These are phyloP conservation scores for Vicia villosa DNA, from an alignment of 306 rosid species.

Conservation along the genomic window DNA sequence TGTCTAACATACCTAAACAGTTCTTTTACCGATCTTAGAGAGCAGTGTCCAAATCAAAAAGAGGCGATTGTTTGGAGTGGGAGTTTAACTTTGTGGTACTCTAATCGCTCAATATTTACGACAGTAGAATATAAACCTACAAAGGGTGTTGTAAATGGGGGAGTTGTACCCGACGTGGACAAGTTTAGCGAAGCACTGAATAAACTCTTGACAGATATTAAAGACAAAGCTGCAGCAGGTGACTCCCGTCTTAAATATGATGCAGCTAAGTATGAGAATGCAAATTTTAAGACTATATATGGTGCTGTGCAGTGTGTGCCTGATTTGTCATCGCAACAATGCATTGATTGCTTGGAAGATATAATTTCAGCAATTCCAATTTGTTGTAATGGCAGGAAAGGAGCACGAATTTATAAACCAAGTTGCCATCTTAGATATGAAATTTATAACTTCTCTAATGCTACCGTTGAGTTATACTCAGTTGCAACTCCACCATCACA, in stretches of 20 bases:
- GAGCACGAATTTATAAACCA: not conserved
- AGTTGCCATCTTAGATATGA: constrained; percentile 32
- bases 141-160: rapidly evolving
- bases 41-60: constrained; percentile 43
- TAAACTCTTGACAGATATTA: not conserved
- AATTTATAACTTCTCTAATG: not conserved
- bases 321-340: constrained; percentile 34
- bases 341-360: constrained; percentile 14
- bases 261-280: not conserved
- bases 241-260: not conserved
- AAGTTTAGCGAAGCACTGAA: not conserved
- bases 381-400: not conserved
- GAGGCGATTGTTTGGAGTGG: constrained; percentile 45
- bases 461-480: not conserved
- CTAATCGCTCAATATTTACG: not conserved
- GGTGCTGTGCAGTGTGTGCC: constrained; percentile 46
- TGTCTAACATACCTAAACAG: constrained; percentile 40
- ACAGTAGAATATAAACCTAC: not conserved
- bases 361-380: not conserved
- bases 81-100: constrained; percentile 32
- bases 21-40: not conserved
- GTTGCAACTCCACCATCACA: not conserved
- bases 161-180: not conserved
- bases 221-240: not conserved
- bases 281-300: not conserved